Conservation (phyloP, 2,329 filamentous ascomycete species). For the Verticillium nubilum region DNA sequence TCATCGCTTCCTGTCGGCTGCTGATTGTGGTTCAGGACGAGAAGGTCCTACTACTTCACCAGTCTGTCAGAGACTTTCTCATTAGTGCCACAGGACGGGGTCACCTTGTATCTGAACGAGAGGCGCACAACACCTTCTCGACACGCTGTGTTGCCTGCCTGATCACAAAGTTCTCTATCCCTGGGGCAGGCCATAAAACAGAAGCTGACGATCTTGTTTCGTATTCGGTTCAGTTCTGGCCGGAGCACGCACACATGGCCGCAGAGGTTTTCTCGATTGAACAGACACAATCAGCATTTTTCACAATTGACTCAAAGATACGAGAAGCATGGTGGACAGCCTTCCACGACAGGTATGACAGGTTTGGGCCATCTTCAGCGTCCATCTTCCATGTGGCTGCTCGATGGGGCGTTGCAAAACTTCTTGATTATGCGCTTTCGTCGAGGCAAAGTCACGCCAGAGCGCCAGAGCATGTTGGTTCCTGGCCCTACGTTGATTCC, state of each 20-base stretch:
- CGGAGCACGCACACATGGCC: not conserved
- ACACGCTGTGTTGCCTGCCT: not conserved
- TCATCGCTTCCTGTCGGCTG: not conserved
- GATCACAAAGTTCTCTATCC: not conserved
- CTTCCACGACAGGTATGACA: not conserved
- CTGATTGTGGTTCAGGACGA: constrained; percentile 4
- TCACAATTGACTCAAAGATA: not conserved
- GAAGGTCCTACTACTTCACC: constrained; percentile 1
- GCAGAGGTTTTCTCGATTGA: not conserved
- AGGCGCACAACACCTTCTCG: not conserved
- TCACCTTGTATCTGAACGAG: not conserved
- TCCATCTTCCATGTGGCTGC: not conserved
- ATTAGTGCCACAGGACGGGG: not conserved
- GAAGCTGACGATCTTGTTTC: not conserved
- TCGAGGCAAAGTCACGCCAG: not conserved
- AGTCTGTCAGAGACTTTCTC: not conserved
- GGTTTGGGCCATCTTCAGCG: not conserved
- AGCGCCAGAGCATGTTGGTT: not conserved
- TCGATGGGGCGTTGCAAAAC: not conserved
- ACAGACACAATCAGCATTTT: not conserved
- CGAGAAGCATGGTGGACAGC: not conserved
- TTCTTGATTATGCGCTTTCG: not conserved
- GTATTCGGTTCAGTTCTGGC: not conserved
- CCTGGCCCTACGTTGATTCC: not conserved
- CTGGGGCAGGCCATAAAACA: not conserved